Percentiles rank a stretch among this genome's conserved stretches.
Evolutionary conservation across 257 asterid species (phyloP).

Genomic region (Schizonepeta tenuifolia): DNA sequence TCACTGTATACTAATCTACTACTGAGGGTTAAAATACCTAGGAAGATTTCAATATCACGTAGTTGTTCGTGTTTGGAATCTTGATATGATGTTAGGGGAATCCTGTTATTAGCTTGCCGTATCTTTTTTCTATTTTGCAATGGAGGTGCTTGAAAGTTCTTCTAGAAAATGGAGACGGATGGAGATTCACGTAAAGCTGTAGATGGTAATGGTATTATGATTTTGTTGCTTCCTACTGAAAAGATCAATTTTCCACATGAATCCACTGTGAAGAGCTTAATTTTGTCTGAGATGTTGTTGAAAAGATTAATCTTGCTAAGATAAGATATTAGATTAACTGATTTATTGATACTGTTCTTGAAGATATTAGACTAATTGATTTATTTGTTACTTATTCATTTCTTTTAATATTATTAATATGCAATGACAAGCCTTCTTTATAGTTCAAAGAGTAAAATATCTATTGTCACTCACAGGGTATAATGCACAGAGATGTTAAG

Average conservation of each 20-base stretch:
- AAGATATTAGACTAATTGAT: conserved; percentile 2
- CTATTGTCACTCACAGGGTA: conserved; percentile 64
- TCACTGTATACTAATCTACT: background rate
- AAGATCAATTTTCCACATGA: background rate
- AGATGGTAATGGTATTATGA: background rate
- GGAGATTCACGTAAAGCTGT: background rate
- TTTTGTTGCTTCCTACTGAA: background rate
- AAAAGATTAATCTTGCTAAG: background rate
- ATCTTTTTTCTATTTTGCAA: background rate
- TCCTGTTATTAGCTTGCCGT: background rate
- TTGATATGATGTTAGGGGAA: background rate
- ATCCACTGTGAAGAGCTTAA: background rate
- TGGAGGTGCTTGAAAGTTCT: background rate
- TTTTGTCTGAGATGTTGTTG: background rate
- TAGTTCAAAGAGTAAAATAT: conserved; percentile 1
- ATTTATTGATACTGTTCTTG: background rate
- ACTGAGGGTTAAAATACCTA: background rate
- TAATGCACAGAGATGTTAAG: conserved; percentile 70
- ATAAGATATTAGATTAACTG: background rate
- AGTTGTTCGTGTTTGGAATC: background rate
- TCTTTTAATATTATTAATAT: background rate
- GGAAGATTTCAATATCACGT: background rate
- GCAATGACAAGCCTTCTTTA: background rate
- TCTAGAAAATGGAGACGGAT: background rate
- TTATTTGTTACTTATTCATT: background rate